Evolutionary conservation across 345 rosid species (phyloP).

Genomic region (Populus tremula): DNA sequence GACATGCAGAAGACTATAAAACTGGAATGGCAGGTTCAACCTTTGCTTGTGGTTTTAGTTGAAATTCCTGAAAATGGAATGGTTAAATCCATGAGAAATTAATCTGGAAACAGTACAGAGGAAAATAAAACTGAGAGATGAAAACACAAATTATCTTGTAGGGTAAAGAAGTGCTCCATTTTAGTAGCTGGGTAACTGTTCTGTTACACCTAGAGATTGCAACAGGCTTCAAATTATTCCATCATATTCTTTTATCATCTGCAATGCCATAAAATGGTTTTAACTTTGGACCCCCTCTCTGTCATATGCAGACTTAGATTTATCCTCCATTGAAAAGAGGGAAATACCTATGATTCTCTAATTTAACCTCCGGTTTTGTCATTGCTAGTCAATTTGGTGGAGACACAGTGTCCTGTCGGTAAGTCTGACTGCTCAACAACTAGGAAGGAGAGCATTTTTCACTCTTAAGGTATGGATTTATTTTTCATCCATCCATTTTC

Average conservation of each 20-base stretch:
- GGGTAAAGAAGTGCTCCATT: slow-evolving; percentile 5
- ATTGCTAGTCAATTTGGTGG: slow-evolving; percentile 27
- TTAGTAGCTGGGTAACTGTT: background rate
- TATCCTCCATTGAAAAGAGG: background rate
- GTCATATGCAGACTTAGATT: slow-evolving; percentile 3
- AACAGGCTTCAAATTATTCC: background rate
- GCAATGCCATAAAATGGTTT: background rate
- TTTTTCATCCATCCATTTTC: slow-evolving; percentile 22
- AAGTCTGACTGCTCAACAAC: slow-evolving; percentile 48
- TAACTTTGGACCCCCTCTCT: slow-evolving; percentile 6
- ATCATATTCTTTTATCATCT: background rate
- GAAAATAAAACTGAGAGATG: no score
- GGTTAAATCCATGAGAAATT: background rate
- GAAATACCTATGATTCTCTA: background rate
- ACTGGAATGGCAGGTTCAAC: background rate
- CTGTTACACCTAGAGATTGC: slow-evolving; percentile 1
- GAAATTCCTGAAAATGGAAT: background rate
- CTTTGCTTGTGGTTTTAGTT: background rate
- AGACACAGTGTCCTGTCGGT: slow-evolving; percentile 32
- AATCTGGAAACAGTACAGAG: background rate
- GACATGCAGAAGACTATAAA: background rate
- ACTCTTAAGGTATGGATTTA: slow-evolving; percentile 38
- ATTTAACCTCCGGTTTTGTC: slow-evolving; percentile 7
- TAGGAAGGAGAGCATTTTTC: slow-evolving; percentile 18
- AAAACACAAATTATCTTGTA: background rate